These are phyloP conservation scores for Solanum hybrid DNA, from an alignment of 305 asterid species.

Conservation along the genomic window DNA sequence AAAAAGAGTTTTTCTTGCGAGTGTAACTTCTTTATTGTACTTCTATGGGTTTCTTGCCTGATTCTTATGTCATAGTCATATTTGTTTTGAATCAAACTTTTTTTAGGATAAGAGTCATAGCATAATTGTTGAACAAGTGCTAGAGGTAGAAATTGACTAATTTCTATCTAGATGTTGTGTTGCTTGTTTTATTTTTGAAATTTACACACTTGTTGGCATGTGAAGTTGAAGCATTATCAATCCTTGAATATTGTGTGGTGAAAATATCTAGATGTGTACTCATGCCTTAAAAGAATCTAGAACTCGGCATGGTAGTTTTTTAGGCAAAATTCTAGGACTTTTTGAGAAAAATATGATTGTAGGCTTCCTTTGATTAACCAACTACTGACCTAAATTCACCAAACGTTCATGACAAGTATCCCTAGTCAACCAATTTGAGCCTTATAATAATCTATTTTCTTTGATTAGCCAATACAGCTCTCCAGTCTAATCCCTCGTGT, in stretches of 20 bases:
- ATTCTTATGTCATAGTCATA: not conserved
- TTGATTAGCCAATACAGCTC: no score
- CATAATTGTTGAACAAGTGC: no score
- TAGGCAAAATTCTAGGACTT: not conserved
- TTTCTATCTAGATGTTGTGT: not conserved
- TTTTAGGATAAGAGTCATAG: no score
- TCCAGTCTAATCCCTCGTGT: not conserved
- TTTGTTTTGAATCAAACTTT: no score
- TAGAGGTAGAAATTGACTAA: not conserved
- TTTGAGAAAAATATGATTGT: not conserved
- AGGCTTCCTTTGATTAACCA: not conserved
- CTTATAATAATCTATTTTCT: not conserved
- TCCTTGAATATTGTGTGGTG: not conserved
- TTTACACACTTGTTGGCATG: not conserved
- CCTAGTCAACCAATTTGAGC: not conserved
- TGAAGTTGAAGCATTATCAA: not conserved
- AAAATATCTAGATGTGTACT: not conserved
- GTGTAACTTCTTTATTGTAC: not conserved
- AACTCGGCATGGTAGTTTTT: not conserved
- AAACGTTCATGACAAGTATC: not conserved
- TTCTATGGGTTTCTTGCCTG: not conserved
- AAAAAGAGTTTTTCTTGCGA: not conserved
- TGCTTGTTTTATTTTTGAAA: not conserved
- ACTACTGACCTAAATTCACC: not conserved
- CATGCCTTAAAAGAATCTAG: not conserved